A percentile compares a stretch with the other conserved stretches of the same genome.
Evolutionary conservation across 2,329 filamentous ascomycete species (phyloP).

Genomic region (Diplodia corticola): DNA sequence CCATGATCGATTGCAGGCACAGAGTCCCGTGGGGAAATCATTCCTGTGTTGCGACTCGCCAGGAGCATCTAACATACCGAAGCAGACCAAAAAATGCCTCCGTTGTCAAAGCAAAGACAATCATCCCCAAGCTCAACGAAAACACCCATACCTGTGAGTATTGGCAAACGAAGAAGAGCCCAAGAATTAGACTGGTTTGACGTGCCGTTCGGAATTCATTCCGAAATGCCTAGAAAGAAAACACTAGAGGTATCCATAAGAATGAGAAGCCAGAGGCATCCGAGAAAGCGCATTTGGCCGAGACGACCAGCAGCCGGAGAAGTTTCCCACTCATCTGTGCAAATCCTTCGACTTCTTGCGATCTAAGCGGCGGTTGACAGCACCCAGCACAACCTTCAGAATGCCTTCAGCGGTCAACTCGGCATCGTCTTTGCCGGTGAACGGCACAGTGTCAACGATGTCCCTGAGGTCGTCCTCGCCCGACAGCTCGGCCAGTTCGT

Average conservation of each 20-base stretch:
- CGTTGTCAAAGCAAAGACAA: no score
- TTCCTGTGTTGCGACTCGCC: no score
- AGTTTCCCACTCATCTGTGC: conserved; percentile 25
- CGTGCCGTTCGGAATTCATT: no score
- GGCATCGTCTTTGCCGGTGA: conserved; percentile 52
- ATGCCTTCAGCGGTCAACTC: conserved; percentile 68
- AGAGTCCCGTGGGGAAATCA: no score
- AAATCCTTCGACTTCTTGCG: conserved; percentile 45
- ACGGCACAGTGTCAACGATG: conserved; percentile 90
- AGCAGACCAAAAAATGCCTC: no score
- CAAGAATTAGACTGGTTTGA: neutral
- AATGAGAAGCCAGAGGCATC: neutral
- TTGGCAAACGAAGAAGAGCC: no score
- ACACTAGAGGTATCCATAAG: neutral
- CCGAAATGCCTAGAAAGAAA: neutral
- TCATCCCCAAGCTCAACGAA: no score
- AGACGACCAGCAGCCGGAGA: neutral
- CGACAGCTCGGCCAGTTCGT: conserved; percentile 60
- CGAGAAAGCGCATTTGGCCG: neutral
- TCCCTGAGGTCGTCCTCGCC: conserved; percentile 65
- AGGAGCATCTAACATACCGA: no score
- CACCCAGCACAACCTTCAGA: conserved; percentile 78
- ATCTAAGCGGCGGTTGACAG: conserved; percentile 69
- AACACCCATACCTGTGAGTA: no score
- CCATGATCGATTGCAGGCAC: no score